These are phyloP conservation scores for Arachnomyces sp. DNA, from an alignment of 2,329 filamentous ascomycete species.

Conservation along the genomic window DNA sequence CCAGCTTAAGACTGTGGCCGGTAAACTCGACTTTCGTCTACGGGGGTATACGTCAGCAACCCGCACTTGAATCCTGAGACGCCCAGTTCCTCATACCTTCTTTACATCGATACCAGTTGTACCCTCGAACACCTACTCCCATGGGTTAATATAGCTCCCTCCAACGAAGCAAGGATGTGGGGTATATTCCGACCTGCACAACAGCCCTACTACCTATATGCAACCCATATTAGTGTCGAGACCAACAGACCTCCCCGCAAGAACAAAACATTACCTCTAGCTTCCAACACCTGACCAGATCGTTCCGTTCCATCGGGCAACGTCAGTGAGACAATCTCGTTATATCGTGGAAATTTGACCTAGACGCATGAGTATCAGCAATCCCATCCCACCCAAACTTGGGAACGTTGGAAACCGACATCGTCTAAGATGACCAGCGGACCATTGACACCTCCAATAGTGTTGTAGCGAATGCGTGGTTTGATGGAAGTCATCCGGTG, in stretches of 20 bases:
- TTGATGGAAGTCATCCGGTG: slow-evolving; percentile 48
- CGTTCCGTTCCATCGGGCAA: slow-evolving; percentile 90
- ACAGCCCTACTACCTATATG: slow-evolving; percentile 75
- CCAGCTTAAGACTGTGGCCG: slow-evolving; percentile 93
- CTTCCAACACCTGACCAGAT: slow-evolving; percentile 93
- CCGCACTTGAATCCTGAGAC: slow-evolving; percentile 7
- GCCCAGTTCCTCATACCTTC: slow-evolving; percentile 55
- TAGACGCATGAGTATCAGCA: slow-evolving; percentile 28
- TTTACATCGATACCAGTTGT: slow-evolving; percentile 97
- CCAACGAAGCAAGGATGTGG: background rate
- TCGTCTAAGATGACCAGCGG: slow-evolving; percentile 96
- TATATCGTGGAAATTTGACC: slow-evolving; percentile 97
- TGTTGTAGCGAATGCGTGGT: slow-evolving; percentile 87
- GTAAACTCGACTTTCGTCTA: slow-evolving; percentile 97
- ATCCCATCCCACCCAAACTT: slow-evolving; percentile 2
- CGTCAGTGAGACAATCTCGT: slow-evolving; percentile 94
- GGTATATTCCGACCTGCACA: slow-evolving; percentile 70
- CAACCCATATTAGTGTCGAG: slow-evolving; percentile 12
- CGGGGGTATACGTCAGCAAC: slow-evolving; percentile 19
- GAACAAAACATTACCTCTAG: slow-evolving; percentile 60
- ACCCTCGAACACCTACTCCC: slow-evolving; percentile 87
- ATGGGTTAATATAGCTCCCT: slow-evolving; percentile 13
- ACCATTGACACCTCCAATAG: slow-evolving; percentile 94
- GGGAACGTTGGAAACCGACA: slow-evolving; percentile 46
- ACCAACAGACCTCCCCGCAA: background rate